These are phyloP conservation scores for Candida coquimbonensis DNA, from an alignment of 805 yeast genomes.

Conservation along the genomic window DNA sequence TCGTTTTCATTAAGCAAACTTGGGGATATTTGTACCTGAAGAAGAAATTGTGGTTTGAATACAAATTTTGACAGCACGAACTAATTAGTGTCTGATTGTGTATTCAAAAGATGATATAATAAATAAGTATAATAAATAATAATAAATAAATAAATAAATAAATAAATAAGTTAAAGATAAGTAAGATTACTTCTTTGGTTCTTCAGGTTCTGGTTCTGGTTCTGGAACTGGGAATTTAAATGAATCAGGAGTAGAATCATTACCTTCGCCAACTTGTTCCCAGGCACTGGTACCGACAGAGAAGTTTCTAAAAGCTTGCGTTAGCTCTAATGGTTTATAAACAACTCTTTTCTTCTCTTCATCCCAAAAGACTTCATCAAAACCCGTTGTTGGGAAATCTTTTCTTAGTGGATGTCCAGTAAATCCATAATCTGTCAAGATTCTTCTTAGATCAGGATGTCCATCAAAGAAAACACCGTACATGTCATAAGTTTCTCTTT, in stretches of 20 bases:
- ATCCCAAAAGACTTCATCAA: slow-evolving; percentile 85
- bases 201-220: slow-evolving; percentile 58
- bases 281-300: slow-evolving; percentile 82
- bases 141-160: background rate
- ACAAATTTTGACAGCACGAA: no score
- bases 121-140: no score
- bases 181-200: slow-evolving; percentile 18
- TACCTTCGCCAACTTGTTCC: slow-evolving; percentile 89
- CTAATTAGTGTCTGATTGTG: no score
- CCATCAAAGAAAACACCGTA: slow-evolving; percentile 83
- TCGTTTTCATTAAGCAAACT: no score
- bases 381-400: slow-evolving; percentile 90
- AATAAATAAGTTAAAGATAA: background rate
- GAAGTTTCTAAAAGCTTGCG: slow-evolving; percentile 90
- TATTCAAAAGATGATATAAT: no score
- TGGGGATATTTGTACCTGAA: no score
- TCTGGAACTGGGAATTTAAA: slow-evolving; percentile 80
- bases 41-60: background rate
- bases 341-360: slow-evolving; percentile 86
- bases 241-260: slow-evolving; percentile 71
- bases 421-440: slow-evolving; percentile 87
- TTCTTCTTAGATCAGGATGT: slow-evolving; percentile 85
- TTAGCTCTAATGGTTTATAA: slow-evolving; percentile 83
- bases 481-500: slow-evolving; percentile 83
- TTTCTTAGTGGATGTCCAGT: slow-evolving; percentile 89